phyloP scores from a whole-genome alignment of 2,329 filamentous ascomycete species.

The Beauveria rudraprayagi region DNA sequence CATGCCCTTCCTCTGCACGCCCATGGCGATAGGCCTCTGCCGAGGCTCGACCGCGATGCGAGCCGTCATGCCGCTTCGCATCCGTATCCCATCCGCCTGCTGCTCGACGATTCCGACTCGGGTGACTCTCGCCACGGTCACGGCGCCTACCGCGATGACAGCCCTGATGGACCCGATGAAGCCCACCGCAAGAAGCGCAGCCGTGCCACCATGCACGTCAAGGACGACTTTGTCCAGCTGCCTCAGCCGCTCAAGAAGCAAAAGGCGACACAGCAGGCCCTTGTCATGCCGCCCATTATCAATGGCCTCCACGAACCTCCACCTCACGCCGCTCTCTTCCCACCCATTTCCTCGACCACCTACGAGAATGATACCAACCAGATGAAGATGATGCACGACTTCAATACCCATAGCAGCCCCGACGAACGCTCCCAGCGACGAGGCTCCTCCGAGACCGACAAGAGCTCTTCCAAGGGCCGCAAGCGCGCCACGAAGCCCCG shows the following conservation, averaged over 20 bases:
- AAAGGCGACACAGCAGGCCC: slow-evolving; percentile 47
- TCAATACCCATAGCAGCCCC: slow-evolving; percentile 27
- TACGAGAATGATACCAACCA: slow-evolving; percentile 40
- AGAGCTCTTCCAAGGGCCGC: slow-evolving; percentile 33
- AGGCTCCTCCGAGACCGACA: slow-evolving; percentile 25
- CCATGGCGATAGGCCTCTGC: slow-evolving; percentile 37
- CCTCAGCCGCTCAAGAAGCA: slow-evolving; percentile 59
- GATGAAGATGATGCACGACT: slow-evolving; percentile 32
- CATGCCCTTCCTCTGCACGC: slow-evolving; percentile 38
- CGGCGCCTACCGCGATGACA: slow-evolving; percentile 39
- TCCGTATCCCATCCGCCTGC: slow-evolving; percentile 30
- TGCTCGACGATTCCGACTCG: slow-evolving; percentile 31
- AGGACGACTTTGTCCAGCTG: slow-evolving; percentile 56
- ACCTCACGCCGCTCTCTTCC: slow-evolving; percentile 52
- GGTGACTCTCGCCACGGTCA: slow-evolving; percentile 33
- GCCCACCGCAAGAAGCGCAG: slow-evolving; percentile 47
- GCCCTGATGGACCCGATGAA: slow-evolving; percentile 36
- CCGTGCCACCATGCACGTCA: slow-evolving; percentile 33
- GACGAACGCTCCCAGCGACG: slow-evolving; percentile 19
- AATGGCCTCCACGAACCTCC: slow-evolving; percentile 56
- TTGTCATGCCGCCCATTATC: slow-evolving; percentile 55
- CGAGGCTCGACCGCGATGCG: slow-evolving; percentile 45
- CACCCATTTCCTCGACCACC: slow-evolving; percentile 51
- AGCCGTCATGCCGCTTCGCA: slow-evolving; percentile 20
- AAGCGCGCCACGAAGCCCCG: slow-evolving; percentile 49